Conservation (phyloP, 306 rosid genomes). For the Medicago ruthenica region DNA sequence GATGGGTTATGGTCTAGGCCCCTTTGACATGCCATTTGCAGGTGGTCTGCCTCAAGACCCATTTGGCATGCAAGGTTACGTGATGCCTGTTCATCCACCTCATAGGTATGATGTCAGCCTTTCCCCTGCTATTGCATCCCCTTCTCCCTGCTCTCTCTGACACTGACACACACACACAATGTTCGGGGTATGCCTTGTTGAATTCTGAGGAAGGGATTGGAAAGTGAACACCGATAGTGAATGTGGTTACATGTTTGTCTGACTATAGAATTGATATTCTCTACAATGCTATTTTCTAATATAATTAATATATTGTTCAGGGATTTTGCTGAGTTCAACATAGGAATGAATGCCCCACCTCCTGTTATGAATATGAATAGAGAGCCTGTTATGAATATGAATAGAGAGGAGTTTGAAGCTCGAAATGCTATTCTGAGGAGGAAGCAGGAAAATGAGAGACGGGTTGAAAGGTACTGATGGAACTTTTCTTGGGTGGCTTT, state of each 20-base stretch:
- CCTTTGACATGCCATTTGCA: constrained; percentile 85
- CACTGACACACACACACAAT: background rate
- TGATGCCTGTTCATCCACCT: constrained; percentile 79
- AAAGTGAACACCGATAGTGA: background rate
- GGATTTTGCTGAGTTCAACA: constrained; percentile 83
- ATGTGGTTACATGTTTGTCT: constrained; percentile 22
- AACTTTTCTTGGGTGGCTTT: constrained; percentile 32
- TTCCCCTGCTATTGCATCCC: background rate
- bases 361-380: constrained; percentile 79
- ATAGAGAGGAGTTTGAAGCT: constrained; percentile 95
- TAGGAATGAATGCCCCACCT: constrained; percentile 75
- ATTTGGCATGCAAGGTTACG: constrained; percentile 77
- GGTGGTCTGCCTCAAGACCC: constrained; percentile 80
- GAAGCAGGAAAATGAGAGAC: constrained; percentile 91
- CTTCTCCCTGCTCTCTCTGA: background rate
- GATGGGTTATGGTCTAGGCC: constrained; percentile 80
- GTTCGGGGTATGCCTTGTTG: constrained; percentile 7
- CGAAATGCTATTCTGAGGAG: constrained; percentile 84
- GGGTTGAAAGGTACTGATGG: constrained; percentile 61
- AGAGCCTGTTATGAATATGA: constrained; percentile 78
- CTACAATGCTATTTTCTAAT: constrained; percentile 30
- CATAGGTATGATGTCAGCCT: constrained; percentile 67
- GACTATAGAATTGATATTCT: background rate
- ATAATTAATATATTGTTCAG: constrained; percentile 49
- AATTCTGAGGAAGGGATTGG: constrained; percentile 3